Percentiles rank a stretch among this genome's conserved stretches.
These are phyloP conservation scores for Carex cristatella DNA, from an alignment of 176 grass and related monocot species.

Conservation along the genomic window DNA sequence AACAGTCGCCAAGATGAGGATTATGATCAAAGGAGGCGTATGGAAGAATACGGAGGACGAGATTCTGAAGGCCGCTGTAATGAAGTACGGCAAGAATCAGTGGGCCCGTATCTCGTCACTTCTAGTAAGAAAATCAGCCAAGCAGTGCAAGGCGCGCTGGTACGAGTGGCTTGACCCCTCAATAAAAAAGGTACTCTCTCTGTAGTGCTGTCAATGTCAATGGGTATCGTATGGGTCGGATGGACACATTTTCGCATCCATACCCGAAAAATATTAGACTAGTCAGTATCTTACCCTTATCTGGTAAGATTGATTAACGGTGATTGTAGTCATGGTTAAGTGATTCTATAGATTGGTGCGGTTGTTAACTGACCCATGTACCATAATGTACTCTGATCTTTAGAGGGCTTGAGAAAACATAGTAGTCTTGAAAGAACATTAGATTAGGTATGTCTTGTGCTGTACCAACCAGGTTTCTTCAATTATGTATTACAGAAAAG, in stretches of 20 bases:
- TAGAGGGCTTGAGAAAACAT: not conserved
- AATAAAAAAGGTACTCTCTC: slow-evolving; percentile 39
- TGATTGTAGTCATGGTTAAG: not conserved
- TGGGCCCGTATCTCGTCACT: slow-evolving; percentile 51
- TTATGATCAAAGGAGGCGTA: slow-evolving; percentile 56
- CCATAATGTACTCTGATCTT: not conserved
- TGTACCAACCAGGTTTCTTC: not conserved
- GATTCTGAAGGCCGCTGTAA: slow-evolving; percentile 52
- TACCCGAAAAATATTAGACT: too few relatives aligned
- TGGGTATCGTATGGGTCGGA: not conserved
- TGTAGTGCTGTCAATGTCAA: too few relatives aligned
- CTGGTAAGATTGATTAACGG: not conserved
- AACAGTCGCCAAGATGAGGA: slow-evolving; percentile 42
- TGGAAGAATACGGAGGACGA: slow-evolving; percentile 65
- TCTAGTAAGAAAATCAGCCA: slow-evolving; percentile 46
- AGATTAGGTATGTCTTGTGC: not conserved
- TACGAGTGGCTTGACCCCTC: slow-evolving; percentile 58
- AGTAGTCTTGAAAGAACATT: not conserved
- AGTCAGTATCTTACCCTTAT: too few relatives aligned
- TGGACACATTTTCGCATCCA: not conserved
- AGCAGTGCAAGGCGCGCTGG: slow-evolving; percentile 51
- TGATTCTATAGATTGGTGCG: not conserved
- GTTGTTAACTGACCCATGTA: not conserved
- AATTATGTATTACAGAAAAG: not conserved
- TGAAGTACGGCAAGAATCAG: slow-evolving; percentile 61